Conservation (phyloP, 2,329 filamentous ascomycete species). For the Ciborinia camelliae region DNA sequence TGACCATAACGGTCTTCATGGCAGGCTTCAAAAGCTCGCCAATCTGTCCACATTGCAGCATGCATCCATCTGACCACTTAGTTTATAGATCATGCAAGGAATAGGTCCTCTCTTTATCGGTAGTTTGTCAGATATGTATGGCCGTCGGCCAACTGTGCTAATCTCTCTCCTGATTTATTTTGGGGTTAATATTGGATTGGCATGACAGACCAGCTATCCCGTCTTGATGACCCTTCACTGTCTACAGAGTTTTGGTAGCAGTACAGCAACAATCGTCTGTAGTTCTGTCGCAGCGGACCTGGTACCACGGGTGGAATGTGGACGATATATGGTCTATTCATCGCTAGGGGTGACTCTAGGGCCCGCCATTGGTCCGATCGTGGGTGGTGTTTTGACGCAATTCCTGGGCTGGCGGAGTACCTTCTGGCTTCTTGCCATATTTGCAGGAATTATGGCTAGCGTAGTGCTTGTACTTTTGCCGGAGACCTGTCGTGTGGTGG, state of each 20-base stretch:
- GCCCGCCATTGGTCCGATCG: slow-evolving; percentile 26
- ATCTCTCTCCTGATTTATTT: slow-evolving; percentile 52
- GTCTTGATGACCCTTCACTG: slow-evolving; percentile 51
- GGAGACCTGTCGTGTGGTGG: slow-evolving; percentile 48
- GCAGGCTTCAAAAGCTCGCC: slow-evolving; percentile 20
- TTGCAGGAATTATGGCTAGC: slow-evolving; percentile 23
- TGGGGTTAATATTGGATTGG: slow-evolving; percentile 52
- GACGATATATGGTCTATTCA: slow-evolving; percentile 65
- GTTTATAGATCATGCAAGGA: slow-evolving; percentile 52
- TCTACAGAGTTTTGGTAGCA: slow-evolving; percentile 53
- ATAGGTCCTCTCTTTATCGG: slow-evolving; percentile 56
- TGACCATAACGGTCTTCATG: slow-evolving; percentile 42
- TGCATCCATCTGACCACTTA: neutral
- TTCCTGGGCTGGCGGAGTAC: slow-evolving; percentile 37
- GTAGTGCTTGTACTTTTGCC: slow-evolving; percentile 43
- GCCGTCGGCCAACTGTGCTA: slow-evolving; percentile 53
- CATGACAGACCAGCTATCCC: slow-evolving; percentile 47
- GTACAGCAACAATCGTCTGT: slow-evolving; percentile 55
- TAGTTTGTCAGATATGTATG: slow-evolving; percentile 51
- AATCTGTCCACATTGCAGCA: neutral
- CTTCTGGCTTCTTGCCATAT: slow-evolving; percentile 48
- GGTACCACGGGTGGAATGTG: slow-evolving; percentile 54
- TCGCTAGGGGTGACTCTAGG: slow-evolving; percentile 53
- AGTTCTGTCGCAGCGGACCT: slow-evolving; percentile 62
- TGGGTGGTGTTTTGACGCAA: slow-evolving; percentile 29